Conservation (phyloP, 305 asterid genomes). For the Rubia balearica region DNA sequence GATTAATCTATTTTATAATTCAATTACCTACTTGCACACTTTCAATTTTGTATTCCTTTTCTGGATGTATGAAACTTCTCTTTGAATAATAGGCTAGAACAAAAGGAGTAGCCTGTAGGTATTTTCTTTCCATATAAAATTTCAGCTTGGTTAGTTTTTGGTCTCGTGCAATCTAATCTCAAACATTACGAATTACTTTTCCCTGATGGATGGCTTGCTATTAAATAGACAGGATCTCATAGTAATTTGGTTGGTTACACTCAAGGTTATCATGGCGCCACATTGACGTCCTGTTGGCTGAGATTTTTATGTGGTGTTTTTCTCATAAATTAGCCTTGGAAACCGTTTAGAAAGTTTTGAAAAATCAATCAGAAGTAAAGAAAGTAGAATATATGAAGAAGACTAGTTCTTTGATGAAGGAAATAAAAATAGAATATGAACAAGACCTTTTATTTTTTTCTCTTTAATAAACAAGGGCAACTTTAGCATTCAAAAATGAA, state of each 20-base stretch:
- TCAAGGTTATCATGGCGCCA: too few species aligned
- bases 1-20: neutral
- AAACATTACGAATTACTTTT: neutral
- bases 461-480: neutral
- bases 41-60: neutral
- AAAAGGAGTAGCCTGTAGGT: neutral
- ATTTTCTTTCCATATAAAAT: neutral
- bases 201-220: neutral
- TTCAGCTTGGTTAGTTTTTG: neutral
- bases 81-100: neutral
- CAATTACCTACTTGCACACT: neutral
- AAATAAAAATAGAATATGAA: neutral
- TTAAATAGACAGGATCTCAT: neutral
- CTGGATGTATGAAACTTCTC: neutral
- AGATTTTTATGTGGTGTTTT: neutral
- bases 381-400: neutral
- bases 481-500: neutral
- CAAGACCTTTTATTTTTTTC: neutral
- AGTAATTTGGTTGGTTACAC: neutral
- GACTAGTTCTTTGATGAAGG: neutral
- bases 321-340: neutral
- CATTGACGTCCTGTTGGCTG: neutral
- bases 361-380: neutral
- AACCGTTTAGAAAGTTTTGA: neutral
- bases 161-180: neutral